Percentiles rank a stretch among this genome's conserved stretches.
Evolutionary conservation across 495 filamentous ascomycete species (phyloP).

Genomic region (Penicillium odoratum): DNA sequence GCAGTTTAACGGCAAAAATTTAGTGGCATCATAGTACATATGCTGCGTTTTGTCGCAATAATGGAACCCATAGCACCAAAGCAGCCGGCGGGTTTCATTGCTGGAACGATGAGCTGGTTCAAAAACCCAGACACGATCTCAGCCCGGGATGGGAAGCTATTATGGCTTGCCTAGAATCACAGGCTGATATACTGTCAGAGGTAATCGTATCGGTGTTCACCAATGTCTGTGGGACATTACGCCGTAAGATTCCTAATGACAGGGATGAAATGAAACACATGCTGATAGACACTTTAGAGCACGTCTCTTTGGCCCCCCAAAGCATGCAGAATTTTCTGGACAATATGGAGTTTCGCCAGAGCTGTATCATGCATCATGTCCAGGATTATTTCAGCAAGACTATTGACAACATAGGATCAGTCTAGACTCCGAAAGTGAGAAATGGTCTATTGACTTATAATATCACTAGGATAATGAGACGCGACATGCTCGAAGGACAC

Average conservation of each 20-base stretch:
- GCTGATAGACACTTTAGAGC: too few species aligned
- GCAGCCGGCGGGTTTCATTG: not conserved
- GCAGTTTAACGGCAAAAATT: not conserved
- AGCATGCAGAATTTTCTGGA: too few species aligned
- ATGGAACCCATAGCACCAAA: not conserved
- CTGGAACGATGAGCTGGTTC: not conserved
- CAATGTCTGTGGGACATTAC: too few species aligned
- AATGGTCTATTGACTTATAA: not conserved
- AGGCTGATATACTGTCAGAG: too few species aligned
- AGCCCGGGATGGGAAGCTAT: not conserved
- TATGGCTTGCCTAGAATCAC: not conserved
- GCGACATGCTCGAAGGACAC: constrained; percentile 4
- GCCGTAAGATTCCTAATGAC: too few species aligned
- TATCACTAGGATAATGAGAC: not conserved
- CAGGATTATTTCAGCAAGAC: too few species aligned
- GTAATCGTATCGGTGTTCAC: too few species aligned
- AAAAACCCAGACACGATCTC: not conserved
- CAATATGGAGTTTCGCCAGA: too few species aligned
- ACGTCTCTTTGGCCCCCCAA: too few species aligned
- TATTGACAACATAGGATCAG: not conserved
- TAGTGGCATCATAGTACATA: not conserved
- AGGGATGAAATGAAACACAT: too few species aligned
- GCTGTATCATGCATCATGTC: too few species aligned
- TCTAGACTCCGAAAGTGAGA: not conserved
- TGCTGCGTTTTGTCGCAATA: not conserved